These are phyloP conservation scores for Artemisia annua DNA, from an alignment of 129 eudicot species.

Conservation along the genomic window DNA sequence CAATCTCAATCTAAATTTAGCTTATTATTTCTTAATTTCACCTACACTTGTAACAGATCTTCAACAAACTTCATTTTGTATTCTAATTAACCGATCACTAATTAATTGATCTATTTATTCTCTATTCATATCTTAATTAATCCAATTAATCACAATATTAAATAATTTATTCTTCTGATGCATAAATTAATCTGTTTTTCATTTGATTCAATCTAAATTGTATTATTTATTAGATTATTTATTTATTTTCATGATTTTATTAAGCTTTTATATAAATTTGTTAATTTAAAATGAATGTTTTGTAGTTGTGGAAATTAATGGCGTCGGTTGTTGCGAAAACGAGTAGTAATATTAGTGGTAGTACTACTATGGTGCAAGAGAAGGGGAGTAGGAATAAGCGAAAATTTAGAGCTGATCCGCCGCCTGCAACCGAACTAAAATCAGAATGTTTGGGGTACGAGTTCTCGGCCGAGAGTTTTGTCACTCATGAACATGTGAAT, in stretches of 20 bases:
- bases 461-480: conserved; percentile 75
- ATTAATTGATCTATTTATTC: conserved; percentile 13
- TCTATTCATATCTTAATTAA: too few species aligned
- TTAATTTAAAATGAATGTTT: background rate
- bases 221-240: too few species aligned
- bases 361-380: conserved; percentile 54
- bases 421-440: conserved; percentile 55
- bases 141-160: too few species aligned
- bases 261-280: background rate
- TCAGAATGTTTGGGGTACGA: conserved; percentile 57
- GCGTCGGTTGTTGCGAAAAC: conserved; percentile 78
- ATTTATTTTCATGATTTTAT: too few species aligned
- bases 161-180: conserved; percentile 3
- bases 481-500: conserved; percentile 42
- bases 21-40: background rate
- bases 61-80: conserved; percentile 2
- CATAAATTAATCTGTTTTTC: background rate
- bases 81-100: conserved; percentile 15
- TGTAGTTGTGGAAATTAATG: conserved; percentile 59
- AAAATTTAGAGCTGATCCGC: conserved; percentile 84
- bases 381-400: conserved; percentile 97
- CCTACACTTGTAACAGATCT: conserved; percentile 36
- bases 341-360: conserved; percentile 26
- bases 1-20: background rate
- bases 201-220: too few species aligned